Base-by-base conservation (phyloP, 495 filamentous ascomycete genomes). In the Talaromyces adpressus region DNA sequence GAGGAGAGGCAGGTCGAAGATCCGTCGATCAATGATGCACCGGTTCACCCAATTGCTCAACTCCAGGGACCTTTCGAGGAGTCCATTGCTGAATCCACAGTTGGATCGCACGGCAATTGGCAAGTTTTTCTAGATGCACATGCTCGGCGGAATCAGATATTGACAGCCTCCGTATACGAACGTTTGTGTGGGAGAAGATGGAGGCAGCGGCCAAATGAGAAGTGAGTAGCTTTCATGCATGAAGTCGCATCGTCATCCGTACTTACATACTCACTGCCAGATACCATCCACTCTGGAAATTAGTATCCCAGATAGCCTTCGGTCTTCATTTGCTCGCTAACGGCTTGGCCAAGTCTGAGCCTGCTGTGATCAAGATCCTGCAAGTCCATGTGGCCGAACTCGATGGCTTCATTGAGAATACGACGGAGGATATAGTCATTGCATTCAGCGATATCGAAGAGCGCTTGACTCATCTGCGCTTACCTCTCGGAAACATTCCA, bases 31-130 rank as follows among this genome's bases (percentile, higher is more conserved):
- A 62, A 18, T 30, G 61, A 78, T 22, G 79, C 80, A 12, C 89
- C 90, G 8, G 71, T 79, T 18, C 91, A 96, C 74, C 94, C 94
- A 2, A 89, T 98, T 62, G 74, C 86, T 16, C 84, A 85, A 58
- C 89, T 98, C 82, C 94, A 97, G 70, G 90, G 85, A 57, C 91
- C 94, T 56, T 97, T 98, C 70, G 89, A 93, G 70, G 94, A 98
- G 74, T 97, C 92, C 2, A 88, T 98, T 60, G 65, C 84, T 27
- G 92, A 96, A 68, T 86, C 89, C 22, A 66, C 71, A 20, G 83
- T 85, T 9, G 72, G 76, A 11, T 70, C 77, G 23, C 75, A 74
- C 16, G 76, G 70, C 27, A 72, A 77, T 59, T 82, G 82, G 63
- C 78, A 83, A 47, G 74, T 86, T 5, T 78, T 81, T 27, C 80